Percentiles rank a stretch among this genome's conserved stretches.
Conservation (phyloP, 208 protist species). For the Leishmania guyanensis region DNA sequence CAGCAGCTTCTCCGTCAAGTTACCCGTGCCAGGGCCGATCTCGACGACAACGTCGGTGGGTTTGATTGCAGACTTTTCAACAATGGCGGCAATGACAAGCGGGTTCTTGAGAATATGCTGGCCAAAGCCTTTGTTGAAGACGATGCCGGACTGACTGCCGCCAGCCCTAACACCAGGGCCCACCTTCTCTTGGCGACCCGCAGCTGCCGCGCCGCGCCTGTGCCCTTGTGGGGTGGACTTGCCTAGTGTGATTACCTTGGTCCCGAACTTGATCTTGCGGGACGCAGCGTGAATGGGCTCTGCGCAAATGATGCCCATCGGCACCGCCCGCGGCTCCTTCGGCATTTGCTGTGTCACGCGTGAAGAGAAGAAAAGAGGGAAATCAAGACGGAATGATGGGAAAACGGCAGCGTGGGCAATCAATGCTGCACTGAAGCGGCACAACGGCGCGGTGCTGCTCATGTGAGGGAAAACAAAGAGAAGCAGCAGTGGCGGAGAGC, state of each 20-base stretch:
- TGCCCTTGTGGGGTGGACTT: conserved; percentile 53
- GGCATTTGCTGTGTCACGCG: conserved; percentile 43
- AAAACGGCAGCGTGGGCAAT: neutral
- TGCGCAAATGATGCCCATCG: conserved; percentile 87
- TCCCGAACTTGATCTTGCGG: conserved; percentile 79
- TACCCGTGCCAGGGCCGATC: conserved; percentile 99
- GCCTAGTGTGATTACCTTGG: conserved; percentile 68
- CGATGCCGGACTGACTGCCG: conserved; percentile 88
- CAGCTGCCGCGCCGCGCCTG: conserved; percentile 15
- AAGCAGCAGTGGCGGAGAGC: neutral
- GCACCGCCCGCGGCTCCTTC: conserved; percentile 66
- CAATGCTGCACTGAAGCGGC: neutral
- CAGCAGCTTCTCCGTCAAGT: conserved; percentile 99
- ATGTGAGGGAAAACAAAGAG: neutral
- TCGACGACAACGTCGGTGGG: conserved; percentile 98
- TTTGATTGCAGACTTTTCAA: conserved; percentile 97
- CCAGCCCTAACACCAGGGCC: conserved; percentile 62
- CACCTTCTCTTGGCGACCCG: conserved; percentile 38
- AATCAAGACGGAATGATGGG: too few species aligned
- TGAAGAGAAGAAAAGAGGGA: neutral
- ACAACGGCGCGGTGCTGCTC: neutral
- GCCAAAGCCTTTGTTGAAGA: conserved; percentile 97
- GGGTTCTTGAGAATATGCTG: conserved; percentile 99
- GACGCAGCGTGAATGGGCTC: conserved; percentile 53
- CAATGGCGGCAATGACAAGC: conserved; percentile 96